These are phyloP conservation scores for Candida nemodendra DNA, from an alignment of 805 yeast species.

Conservation along the genomic window DNA sequence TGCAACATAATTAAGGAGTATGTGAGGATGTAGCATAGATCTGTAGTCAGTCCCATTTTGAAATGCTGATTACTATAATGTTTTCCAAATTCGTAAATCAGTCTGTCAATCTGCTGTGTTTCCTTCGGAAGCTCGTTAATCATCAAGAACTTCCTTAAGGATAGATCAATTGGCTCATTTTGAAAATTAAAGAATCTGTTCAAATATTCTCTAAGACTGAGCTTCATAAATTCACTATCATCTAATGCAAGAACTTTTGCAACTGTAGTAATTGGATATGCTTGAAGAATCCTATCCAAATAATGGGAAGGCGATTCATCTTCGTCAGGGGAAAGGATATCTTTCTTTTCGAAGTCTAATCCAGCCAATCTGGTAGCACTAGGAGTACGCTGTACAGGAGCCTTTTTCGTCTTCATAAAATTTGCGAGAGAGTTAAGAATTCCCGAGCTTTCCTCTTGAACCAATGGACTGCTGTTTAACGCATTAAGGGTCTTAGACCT, in stretches of 20 bases:
- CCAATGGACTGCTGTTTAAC: conserved; percentile 18
- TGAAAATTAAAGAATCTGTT: conserved; percentile 45
- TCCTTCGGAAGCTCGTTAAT: conserved; percentile 64
- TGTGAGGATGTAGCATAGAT: conserved; percentile 59
- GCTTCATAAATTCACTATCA: conserved; percentile 29
- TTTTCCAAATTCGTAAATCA: conserved; percentile 54
- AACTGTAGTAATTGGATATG: conserved; percentile 26
- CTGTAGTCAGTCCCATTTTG: conserved; percentile 36
- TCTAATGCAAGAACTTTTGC: conserved; percentile 31
- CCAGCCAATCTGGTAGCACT: conserved; percentile 5
- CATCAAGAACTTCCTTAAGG: conserved; percentile 59
- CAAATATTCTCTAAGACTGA: conserved; percentile 25
- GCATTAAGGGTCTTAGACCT: conserved; percentile 35
- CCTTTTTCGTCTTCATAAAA: conserved; percentile 26
- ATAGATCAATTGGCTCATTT: conserved; percentile 61
- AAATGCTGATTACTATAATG: conserved; percentile 48
- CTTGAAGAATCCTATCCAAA: conserved; percentile 30
- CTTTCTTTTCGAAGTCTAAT: conserved; percentile 3
- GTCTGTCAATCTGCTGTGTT: conserved; percentile 73
- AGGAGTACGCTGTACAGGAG: conserved; percentile 5
- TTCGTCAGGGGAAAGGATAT: conserved; percentile 9
- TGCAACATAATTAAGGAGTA: conserved; percentile 70
- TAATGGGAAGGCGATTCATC: conserved; percentile 34
- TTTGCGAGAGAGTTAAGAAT: conserved; percentile 30
- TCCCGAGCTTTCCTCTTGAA: conserved; percentile 18